Base-by-base conservation (phyloP, 768 basidiomycete genomes). In the Gelatoporia subvermispora region DNA sequence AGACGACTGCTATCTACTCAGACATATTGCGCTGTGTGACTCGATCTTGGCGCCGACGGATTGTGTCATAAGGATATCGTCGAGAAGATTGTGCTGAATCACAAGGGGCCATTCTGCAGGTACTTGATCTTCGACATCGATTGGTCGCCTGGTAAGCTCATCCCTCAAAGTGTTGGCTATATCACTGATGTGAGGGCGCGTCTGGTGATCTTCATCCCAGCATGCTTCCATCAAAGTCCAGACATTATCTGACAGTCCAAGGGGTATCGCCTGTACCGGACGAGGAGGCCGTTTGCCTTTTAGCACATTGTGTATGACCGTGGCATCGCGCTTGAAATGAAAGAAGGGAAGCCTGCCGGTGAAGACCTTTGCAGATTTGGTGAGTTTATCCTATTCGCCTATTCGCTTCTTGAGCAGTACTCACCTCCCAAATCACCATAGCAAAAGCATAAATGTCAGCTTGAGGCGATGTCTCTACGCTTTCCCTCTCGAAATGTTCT, bases 161-260 rank as follows among this genome's bases (percentile, higher is more conserved):
- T 13, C 28, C 13, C 28, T 5, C 28, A 31, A 31, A 7, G 5
- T 5, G 28, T 13, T 13, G 13, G 13, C 28, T 13, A 31, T 13
- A 13, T 31, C 28, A 31, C 88, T 13, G 28, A 48, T 38, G 20
- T 37, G 37, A 9, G 47, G 47, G n/a, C 47, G 35, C 20, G 17
- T 16, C 9, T 11, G 7, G 18, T 20, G 16, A 8, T 39, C 38
- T 8, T 9, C 18, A 21, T 21, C 35, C 47, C 47, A 48, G 25
- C 47, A 48, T 10, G 23, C 4, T 21, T 48, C 41, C 18, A 48
- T 48, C 35, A 43, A 8, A 5, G 31, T 24, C 47, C 47, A 48
- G 35, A 48, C 20, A 15, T 15, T 18, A 41, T 48, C 47, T 13
- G 47, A 48, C 16, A 48, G 39, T 16, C 47, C 47, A 18, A 48